Conservation (phyloP, 257 asterid genomes). For the Phtheirospermum japonicum region DNA sequence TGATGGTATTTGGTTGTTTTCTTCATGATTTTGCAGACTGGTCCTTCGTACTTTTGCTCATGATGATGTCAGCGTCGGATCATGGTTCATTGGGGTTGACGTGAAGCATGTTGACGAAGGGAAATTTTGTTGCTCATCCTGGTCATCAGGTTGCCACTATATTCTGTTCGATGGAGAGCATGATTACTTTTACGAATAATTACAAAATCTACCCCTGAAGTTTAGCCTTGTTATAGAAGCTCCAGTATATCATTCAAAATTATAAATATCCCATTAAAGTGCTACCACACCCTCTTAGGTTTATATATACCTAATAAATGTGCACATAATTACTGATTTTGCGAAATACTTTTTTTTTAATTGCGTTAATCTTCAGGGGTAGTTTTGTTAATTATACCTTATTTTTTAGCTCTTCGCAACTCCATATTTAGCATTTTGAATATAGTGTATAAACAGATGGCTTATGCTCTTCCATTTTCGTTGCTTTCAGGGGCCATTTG, state of each 20-base stretch:
- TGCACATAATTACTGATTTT: no score
- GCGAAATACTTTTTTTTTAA: no score
- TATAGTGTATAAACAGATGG: background rate
- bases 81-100: slow-evolving; percentile 91
- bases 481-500: slow-evolving; percentile 50
- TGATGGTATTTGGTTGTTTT: slow-evolving; percentile 8
- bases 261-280: no score
- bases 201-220: no score
- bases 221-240: no score
- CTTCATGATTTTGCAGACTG: slow-evolving; percentile 39
- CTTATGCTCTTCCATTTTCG: slow-evolving; percentile 1
- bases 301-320: no score
- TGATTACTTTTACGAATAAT: no score
- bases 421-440: no score
- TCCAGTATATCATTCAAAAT: no score
- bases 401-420: background rate
- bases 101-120: slow-evolving; percentile 74
- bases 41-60: slow-evolving; percentile 66
- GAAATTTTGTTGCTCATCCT: slow-evolving; percentile 86
- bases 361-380: no score
- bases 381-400: background rate
- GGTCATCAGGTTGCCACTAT: slow-evolving; percentile 61
- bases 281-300: no score
- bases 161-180: no score
- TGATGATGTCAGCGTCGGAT: slow-evolving; percentile 86